Evolutionary conservation across 2,329 filamentous ascomycete genomes (phyloP).

Genomic region (Talaromyces rugulosus): DNA sequence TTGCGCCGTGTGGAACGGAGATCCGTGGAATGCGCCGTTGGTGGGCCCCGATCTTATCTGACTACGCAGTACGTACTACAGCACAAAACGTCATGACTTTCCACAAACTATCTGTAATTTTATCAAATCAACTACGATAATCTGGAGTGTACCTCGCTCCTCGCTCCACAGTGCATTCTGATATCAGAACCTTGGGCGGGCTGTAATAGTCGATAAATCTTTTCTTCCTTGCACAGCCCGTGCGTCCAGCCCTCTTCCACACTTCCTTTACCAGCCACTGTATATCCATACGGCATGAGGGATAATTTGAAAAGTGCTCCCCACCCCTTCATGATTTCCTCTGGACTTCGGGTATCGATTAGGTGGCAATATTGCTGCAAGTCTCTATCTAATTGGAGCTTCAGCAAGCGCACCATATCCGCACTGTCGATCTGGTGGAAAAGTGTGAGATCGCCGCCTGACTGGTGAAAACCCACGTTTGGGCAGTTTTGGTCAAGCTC

Average conservation of each 20-base stretch:
- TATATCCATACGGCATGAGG: not conserved
- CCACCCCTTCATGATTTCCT: slow-evolving; percentile 2
- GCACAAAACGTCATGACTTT: too few species aligned
- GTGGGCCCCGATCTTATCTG: not conserved
- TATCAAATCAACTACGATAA: not conserved
- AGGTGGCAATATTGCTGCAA: slow-evolving; percentile 24
- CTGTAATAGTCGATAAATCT: not conserved
- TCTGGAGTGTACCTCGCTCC: not conserved
- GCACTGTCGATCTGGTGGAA: slow-evolving; percentile 15
- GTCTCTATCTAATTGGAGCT: slow-evolving; percentile 23
- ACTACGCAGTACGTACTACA: too few species aligned
- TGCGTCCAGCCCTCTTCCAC: not conserved
- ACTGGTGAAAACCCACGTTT: not conserved
- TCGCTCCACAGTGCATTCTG: not conserved
- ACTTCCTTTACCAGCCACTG: not conserved
- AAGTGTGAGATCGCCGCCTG: not conserved
- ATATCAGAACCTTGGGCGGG: not conserved
- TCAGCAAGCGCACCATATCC: slow-evolving; percentile 18
- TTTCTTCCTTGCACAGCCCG: not conserved
- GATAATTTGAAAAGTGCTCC: not conserved
- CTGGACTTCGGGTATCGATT: too few species aligned
- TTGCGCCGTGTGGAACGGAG: not conserved
- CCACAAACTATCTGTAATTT: not conserved
- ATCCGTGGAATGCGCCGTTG: not conserved
- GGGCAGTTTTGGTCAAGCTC: not conserved